Conservation (phyloP, 495 filamentous ascomycete genomes). For the Hyaloscypha finlandica region DNA sequence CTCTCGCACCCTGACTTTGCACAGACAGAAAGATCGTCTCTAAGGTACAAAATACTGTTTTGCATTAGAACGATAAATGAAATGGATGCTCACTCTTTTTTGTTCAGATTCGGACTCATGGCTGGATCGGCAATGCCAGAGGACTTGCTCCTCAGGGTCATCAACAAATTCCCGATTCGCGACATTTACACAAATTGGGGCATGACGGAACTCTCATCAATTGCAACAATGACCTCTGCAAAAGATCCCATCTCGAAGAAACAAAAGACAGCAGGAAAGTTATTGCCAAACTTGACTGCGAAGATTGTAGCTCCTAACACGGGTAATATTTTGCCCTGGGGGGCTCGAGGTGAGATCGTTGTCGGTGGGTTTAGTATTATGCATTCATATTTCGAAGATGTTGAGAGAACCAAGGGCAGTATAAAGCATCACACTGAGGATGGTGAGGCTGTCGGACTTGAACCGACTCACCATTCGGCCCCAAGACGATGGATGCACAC, state of each 20-base stretch:
- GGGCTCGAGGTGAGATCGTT: not conserved
- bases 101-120: not conserved
- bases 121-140: not conserved
- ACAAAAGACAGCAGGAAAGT: not conserved
- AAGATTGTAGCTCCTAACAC: not conserved
- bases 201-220: not conserved
- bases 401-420: not conserved
- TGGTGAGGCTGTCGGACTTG: not conserved
- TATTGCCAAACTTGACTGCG: not conserved
- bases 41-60: not conserved
- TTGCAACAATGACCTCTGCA: not conserved
- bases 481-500: not conserved
- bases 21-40: not conserved
- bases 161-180: not conserved
- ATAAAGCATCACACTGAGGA: not conserved
- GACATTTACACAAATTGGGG: not conserved
- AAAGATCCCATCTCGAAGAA: not conserved
- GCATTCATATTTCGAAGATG: not conserved
- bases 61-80: not conserved
- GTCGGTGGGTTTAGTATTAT: not conserved
- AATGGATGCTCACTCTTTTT: not conserved
- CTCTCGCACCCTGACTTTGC: not conserved
- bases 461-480: not conserved
- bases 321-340: not conserved
- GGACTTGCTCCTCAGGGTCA: not conserved